Percentiles rank a stretch among this genome's conserved stretches.
Evolutionary conservation across 106 monocot genomes (phyloP).

Genomic region (Acorus calamus): DNA sequence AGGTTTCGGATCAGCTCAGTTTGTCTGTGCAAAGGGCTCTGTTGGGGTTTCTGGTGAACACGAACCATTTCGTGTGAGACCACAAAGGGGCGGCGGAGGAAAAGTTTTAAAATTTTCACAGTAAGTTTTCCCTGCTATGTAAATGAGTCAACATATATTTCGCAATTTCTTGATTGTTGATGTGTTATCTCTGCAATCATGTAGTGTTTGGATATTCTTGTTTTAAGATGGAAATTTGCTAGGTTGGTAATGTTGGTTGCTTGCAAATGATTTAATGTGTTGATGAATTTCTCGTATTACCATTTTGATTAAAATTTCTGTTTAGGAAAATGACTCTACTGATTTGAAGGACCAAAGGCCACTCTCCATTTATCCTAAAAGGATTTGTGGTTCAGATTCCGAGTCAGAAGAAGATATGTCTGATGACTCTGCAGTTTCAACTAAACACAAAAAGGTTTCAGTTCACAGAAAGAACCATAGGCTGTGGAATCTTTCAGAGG

Average conservation of each 20-base stretch:
- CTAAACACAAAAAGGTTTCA: conserved; percentile 3
- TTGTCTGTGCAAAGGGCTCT: conserved; percentile 2
- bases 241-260: too few species aligned
- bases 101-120: conserved; percentile 1
- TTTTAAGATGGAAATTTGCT: too few species aligned
- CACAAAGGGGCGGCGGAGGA: conserved; percentile 20
- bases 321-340: conserved; percentile 10
- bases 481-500: conserved; percentile 52
- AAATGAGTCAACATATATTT: too few species aligned
- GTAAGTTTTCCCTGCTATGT: too few species aligned
- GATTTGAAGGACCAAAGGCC: conserved; percentile 5
- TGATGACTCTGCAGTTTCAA: conserved; percentile 5
- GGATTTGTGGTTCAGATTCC: conserved; percentile 4
- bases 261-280: too few species aligned
- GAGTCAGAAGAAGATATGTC: conserved; percentile 16
- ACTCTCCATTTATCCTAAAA: not conserved
- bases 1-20: not conserved
- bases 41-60: conserved; percentile 1
- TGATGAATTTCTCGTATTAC: too few species aligned
- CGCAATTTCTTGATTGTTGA: too few species aligned
- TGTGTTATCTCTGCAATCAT: too few species aligned
- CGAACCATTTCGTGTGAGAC: not conserved
- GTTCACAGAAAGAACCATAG: conserved; percentile 39
- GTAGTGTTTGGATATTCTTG: too few species aligned
- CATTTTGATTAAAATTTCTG: not conserved